Base-by-base conservation (phyloP, 345 rosid genomes). In the Chamaenerion angustifolium region DNA sequence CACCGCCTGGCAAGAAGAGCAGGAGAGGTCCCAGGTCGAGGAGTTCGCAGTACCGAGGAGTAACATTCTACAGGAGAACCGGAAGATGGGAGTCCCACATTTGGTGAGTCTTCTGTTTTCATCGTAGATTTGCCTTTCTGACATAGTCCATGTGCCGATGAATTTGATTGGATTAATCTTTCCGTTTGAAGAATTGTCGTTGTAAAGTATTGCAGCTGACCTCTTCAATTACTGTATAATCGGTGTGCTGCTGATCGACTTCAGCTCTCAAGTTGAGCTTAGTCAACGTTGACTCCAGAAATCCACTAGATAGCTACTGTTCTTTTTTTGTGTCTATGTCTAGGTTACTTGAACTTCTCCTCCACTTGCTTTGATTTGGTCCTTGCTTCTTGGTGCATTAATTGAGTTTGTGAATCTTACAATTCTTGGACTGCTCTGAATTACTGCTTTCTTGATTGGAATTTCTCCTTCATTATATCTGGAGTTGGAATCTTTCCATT, bases 41-140 rank as follows among this genome's bases (percentile, higher is more conserved):
- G 58, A 90, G 98, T 64, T 90, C 98, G 10, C 95, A 86, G 68
- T 90, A 83, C 46, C 68, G 98, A 64, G 98, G 98, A 12, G 98
- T 90, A 41, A 90, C 98, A 49, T 90, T 90, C 56, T 90, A 90
- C 14, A 59, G 98, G 60, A 81, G 98, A 56, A 90, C 98, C 14
- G 95, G 98, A 15, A 59, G 98, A 51, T 90, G 98, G 98, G 98
- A 86, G 59, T 90, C 98, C 15, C 98, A 90, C 74, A 90, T 90
- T 46, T 90, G 98, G 98, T 89, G 41, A 21, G 48, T 18, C 3
- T 53, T 41, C 25, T 18, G 10, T 13, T 10, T 49, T 43, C 1
- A 5, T 21, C 5, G 37, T 12, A 44, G 45, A 42, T 15, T 43
- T 12, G 19, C 27, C 41, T 25, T 16, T 31, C 12, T 50, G 17